Conservation (phyloP, 2,329 filamentous ascomycete genomes). For the Pseudofabraea citricarpa region DNA sequence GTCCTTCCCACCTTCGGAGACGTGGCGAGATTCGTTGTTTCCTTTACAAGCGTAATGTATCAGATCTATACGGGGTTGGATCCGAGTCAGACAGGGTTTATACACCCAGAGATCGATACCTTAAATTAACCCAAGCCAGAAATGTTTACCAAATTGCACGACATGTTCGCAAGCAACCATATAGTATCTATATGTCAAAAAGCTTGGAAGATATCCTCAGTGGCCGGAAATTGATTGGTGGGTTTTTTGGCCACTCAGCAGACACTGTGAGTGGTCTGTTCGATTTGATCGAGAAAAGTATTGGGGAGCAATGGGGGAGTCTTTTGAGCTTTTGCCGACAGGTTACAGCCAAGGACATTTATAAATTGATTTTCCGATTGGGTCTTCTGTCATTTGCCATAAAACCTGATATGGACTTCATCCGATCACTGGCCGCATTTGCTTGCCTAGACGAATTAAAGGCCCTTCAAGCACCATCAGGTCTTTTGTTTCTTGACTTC, state of each 20-base stretch:
- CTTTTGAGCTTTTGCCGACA: constrained; percentile 23
- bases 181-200: constrained; percentile 5
- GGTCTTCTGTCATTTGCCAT: constrained; percentile 22
- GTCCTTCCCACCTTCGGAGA: constrained; percentile 7
- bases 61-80: constrained; percentile 1
- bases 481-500: constrained; percentile 7
- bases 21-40: constrained; percentile 7
- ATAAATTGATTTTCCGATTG: constrained; percentile 20
- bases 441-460: constrained; percentile 10
- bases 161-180: constrained; percentile 9
- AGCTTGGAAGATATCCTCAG: constrained; percentile 8
- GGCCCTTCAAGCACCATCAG: constrained; percentile 4
- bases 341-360: constrained; percentile 6
- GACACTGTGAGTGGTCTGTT: constrained; percentile 16
- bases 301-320: constrained; percentile 25
- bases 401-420: constrained; percentile 19
- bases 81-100: constrained; percentile 5
- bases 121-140: constrained; percentile 5
- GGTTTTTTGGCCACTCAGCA: constrained; percentile 15
- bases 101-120: constrained; percentile 8
- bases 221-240: constrained; percentile 27
- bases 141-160: constrained; percentile 16
- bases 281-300: constrained; percentile 22
- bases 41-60: constrained; percentile 14
- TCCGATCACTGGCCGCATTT: constrained; percentile 9